Base-by-base conservation (phyloP, 208 protist species). In the Eutreptiella sp. region DNA sequence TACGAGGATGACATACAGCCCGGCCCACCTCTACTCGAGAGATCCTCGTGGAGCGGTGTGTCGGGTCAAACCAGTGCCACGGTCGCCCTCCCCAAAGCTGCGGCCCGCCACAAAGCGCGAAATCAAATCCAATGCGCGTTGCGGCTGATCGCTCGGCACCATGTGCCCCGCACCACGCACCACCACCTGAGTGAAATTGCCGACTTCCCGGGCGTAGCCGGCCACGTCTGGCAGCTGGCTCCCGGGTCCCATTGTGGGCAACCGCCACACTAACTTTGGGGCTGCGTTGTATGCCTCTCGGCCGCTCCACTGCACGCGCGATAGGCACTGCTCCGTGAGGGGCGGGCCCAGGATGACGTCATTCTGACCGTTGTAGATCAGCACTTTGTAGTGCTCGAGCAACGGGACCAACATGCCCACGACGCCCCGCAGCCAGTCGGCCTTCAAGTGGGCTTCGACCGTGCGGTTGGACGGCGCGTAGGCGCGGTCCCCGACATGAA, bases 151-250 rank as follows among this genome's bases (percentile, higher is more conserved):
- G 16, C 23, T 21, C 4, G 66, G 66, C 16, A 72, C 66, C 66
- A 72, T 72, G 62, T 72, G 66, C 9, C 66, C 66, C 29, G 65
- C 66, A 1, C 46, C 26, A 23, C 53, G 58, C 24, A 72, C 36
- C 19, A 53, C 34, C 16, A 61, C 58, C 27, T 63, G 48, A 5
- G 24, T 11, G 5, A 71, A 31, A 27, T 66, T 72, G 27, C 57
- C 11, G 33, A 16, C 23, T 14, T 47, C 1, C 46, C 35, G 41
- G 50, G 42, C 39, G 24, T 63, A 59, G 35, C 66, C 46, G 11
- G 47, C 52, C 16, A 63, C 46, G 39, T 54, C 9, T 29, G 21
- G 23, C 24, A 63, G 16, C 33, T 27, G 23, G 14, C 21, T 7
- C 5, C 34, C 32, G 11, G 58, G 21, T 9, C 5, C 38, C 14